Percentiles rank a stretch among this genome's conserved stretches.
phyloP scores from a whole-genome alignment of 495 filamentous ascomycete genomes.

The Neurospora sp. region DNA sequence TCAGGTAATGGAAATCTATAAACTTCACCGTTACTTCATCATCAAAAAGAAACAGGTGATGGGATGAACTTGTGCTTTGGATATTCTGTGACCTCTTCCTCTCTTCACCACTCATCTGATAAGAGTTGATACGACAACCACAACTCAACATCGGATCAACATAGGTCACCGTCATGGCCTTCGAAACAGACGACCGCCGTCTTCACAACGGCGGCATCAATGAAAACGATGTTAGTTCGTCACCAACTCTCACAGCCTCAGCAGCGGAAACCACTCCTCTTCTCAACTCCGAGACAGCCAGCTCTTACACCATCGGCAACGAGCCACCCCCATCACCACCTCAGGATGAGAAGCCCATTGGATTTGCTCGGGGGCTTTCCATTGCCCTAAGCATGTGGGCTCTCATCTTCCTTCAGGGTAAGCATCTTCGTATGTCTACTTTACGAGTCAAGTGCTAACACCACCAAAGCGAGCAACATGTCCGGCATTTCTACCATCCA shows the following conservation, averaged over 20 bases:
- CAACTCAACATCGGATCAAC: neutral
- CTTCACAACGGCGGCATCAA: neutral
- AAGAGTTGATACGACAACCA: neutral
- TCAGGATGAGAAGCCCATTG: conserved; percentile 3
- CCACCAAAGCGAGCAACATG: conserved; percentile 53
- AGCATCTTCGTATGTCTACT: neutral
- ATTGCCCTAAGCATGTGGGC: conserved; percentile 35
- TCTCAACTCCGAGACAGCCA: conserved; percentile 21
- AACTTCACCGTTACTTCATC: neutral
- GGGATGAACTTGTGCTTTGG: neutral
- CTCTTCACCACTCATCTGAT: neutral
- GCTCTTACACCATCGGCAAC: conserved; percentile 12
- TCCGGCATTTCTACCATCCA: conserved; percentile 65
- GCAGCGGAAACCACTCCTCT: conserved; percentile 30
- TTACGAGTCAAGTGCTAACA: neutral
- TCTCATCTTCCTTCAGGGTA: conserved; percentile 36
- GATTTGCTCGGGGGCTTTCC: conserved; percentile 8
- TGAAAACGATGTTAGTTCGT: conserved; percentile 9
- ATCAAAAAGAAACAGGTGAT: neutral
- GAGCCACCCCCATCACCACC: neutral
- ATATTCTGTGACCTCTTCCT: too few species aligned
- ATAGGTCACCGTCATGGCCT: neutral
- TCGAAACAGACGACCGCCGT: neutral
- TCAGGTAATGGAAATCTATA: neutral
- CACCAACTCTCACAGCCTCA: conserved; percentile 8